Conservation (phyloP, 768 basidiomycete genomes). For the Lyophyllum semitale region DNA sequence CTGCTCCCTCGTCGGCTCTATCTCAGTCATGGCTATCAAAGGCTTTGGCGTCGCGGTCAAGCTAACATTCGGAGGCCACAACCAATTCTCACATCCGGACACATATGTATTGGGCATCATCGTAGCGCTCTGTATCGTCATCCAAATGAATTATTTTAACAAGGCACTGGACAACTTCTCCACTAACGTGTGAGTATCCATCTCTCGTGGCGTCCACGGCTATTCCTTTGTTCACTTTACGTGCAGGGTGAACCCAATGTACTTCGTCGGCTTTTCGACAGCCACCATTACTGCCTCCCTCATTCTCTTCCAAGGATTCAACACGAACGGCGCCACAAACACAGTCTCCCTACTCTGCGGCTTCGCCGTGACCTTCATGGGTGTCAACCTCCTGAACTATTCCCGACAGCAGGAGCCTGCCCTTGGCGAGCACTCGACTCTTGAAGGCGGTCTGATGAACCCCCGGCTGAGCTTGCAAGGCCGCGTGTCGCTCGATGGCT, state of each 20-base stretch:
- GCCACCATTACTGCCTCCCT: constrained; percentile 92
- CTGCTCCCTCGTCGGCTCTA: constrained; percentile 92
- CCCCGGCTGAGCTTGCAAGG: constrained; percentile 82
- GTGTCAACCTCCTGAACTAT: constrained; percentile 91
- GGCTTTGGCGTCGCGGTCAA: constrained; percentile 97
- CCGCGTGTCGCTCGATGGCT: constrained; percentile 78
- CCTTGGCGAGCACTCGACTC: constrained; percentile 43
- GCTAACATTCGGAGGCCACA: constrained; percentile 88
- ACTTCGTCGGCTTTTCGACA: constrained; percentile 95
- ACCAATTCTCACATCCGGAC: constrained; percentile 91
- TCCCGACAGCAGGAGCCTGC: constrained; percentile 60
- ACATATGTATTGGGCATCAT: constrained; percentile 95
- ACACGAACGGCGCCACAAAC: constrained; percentile 80
- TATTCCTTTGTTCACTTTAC: constrained; percentile 1
- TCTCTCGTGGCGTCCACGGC: not conserved
- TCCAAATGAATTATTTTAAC: constrained; percentile 98
- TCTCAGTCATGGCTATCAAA: constrained; percentile 99
- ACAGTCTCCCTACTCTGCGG: constrained; percentile 88
- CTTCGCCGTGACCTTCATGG: constrained; percentile 91
- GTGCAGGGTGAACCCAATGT: constrained; percentile 91
- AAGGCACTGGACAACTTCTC: constrained; percentile 96
- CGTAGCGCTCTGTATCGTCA: constrained; percentile 80
- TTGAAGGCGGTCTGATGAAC: constrained; percentile 72
- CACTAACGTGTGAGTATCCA: constrained; percentile 84
- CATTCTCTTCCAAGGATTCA: constrained; percentile 97